Conservation (phyloP, 202 grass and related monocot species). For the Saccharum hybrid region DNA sequence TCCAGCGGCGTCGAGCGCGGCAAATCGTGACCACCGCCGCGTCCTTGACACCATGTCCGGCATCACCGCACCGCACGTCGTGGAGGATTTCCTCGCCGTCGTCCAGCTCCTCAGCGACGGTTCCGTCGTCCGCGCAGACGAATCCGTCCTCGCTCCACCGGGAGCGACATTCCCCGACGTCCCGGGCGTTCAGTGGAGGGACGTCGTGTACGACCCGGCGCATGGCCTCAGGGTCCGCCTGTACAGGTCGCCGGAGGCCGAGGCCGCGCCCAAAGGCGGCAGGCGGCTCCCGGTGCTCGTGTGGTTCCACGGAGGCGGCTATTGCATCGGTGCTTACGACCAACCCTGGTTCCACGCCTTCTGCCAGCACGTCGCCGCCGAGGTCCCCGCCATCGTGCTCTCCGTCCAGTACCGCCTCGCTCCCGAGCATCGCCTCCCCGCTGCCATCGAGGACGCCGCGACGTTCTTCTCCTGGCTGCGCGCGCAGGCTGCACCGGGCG, state of each 20-base stretch:
- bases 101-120: constrained; percentile 34
- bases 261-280: too few species aligned
- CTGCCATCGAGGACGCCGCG: constrained; percentile 50
- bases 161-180: too few species aligned
- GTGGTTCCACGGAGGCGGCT: constrained; percentile 71
- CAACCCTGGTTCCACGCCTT: constrained; percentile 12
- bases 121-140: constrained; percentile 58
- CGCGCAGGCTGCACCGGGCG: not conserved
- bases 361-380: constrained; percentile 49
- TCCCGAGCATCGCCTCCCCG: constrained; percentile 61
- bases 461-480: constrained; percentile 56
- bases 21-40: too few species aligned
- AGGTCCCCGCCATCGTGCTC: constrained; percentile 43
- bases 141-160: not conserved
- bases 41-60: constrained; percentile 9
- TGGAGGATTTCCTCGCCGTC: constrained; percentile 26
- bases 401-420: constrained; percentile 65
- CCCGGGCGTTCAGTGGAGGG: too few species aligned
- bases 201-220: too few species aligned
- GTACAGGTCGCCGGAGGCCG: not conserved
- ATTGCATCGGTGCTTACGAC: constrained; percentile 35
- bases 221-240: too few species aligned
- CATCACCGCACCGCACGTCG: not conserved
- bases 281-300: constrained; percentile 45
- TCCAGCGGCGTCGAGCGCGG: too few species aligned